A percentile compares a stretch with the other conserved stretches of the same genome.
These are phyloP conservation scores for Monilinia vaccinii-corymbosi DNA, from an alignment of 2,329 filamentous ascomycete genomes.

Conservation along the genomic window DNA sequence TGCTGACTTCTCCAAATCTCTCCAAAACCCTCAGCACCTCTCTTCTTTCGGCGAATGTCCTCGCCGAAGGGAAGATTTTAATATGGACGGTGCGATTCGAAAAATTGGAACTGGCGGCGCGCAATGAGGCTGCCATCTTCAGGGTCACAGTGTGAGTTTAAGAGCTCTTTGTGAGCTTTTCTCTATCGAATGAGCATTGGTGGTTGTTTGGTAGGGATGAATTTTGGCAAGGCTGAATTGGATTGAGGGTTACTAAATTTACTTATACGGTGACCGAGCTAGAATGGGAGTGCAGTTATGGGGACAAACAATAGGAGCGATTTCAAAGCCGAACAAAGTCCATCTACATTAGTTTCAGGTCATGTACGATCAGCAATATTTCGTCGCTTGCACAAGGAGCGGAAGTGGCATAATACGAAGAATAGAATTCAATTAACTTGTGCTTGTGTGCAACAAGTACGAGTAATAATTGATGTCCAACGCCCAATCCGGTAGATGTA, in stretches of 20 bases:
- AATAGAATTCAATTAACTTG: not conserved
- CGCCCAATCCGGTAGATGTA: not conserved
- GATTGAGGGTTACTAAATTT: not conserved
- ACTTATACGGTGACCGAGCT: not conserved
- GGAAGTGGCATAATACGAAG: not conserved
- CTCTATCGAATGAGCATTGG: not conserved
- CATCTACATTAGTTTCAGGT: not conserved
- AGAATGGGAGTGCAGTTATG: not conserved
- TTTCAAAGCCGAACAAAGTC: not conserved
- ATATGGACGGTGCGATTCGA: conserved; percentile 25
- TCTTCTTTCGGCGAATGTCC: conserved; percentile 27
- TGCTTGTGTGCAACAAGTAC: not conserved
- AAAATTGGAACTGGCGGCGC: conserved; percentile 6
- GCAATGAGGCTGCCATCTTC: not conserved
- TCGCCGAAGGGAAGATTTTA: conserved; percentile 25
- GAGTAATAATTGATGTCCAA: not conserved
- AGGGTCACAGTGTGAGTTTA: not conserved
- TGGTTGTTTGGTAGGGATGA: not conserved
- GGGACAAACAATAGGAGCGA: not conserved
- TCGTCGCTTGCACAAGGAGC: not conserved
- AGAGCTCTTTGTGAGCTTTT: not conserved
- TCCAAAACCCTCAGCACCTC: conserved; percentile 29
- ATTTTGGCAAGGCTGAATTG: not conserved
- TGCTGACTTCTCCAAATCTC: conserved; percentile 27
- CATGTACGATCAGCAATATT: not conserved